A percentile compares a stretch with the other conserved stretches of the same genome.
These are phyloP conservation scores for Huntiella abstrusa DNA, from an alignment of 2,329 filamentous ascomycete genomes.

Conservation along the genomic window DNA sequence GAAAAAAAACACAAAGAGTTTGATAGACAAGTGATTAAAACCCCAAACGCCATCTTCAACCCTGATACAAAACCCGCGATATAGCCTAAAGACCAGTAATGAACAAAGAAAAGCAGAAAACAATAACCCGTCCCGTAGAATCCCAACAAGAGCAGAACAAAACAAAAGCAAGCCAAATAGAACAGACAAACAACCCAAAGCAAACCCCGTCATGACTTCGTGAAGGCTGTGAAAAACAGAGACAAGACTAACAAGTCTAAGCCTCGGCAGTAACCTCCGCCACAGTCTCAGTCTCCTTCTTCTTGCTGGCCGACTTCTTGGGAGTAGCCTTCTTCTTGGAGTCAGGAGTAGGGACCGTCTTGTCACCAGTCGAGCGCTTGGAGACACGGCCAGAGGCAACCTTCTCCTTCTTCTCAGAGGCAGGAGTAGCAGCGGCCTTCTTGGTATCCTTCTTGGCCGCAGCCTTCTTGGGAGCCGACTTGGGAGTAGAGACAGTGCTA, in stretches of 20 bases:
- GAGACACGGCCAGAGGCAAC: conserved; percentile 15
- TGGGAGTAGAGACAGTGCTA: conserved; percentile 15
- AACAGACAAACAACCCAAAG: background rate
- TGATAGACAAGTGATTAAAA: too few relatives aligned
- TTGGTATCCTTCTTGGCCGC: conserved; percentile 40
- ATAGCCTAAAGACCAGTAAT: too few relatives aligned
- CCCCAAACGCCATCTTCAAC: too few relatives aligned
- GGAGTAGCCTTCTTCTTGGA: conserved; percentile 15
- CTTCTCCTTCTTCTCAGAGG: conserved; percentile 11
- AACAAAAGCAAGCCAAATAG: background rate
- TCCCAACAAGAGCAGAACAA: too few relatives aligned
- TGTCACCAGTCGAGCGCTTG: conserved; percentile 17
- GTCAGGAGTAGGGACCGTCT: conserved; percentile 11
- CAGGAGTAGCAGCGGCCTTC: conserved; percentile 23
- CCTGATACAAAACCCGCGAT: too few relatives aligned
- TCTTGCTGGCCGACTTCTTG: conserved; percentile 31
- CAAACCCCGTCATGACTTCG: background rate
- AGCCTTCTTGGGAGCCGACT: conserved; percentile 16
- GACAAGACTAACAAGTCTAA: background rate
- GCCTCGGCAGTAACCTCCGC: conserved; percentile 6
- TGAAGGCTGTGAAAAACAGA: conserved; percentile 11
- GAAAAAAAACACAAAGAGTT: too few relatives aligned
- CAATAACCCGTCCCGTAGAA: too few relatives aligned
- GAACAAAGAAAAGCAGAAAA: too few relatives aligned
- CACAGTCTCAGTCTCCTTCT: conserved; percentile 18